Base-by-base conservation (phyloP, 306 rosid genomes). In the Rosa rugosa region DNA sequence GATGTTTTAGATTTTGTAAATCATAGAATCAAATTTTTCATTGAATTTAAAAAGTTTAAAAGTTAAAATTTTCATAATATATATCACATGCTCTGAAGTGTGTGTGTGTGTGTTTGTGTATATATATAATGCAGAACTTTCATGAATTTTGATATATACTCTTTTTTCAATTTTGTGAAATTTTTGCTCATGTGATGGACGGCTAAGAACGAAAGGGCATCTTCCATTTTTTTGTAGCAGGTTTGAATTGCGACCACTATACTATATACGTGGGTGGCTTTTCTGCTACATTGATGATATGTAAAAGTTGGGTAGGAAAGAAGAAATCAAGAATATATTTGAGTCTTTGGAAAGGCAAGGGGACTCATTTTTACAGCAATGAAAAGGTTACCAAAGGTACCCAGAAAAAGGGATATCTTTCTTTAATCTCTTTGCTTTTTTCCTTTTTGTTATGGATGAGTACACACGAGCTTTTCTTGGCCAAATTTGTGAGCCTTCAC, bases 401-500 rank as follows among this genome's bases (percentile, higher is more conserved):
- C 76, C 16, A 25, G 68, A 79, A 71, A 71, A 81, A 34, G 78
- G 77, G 75, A 25, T 41, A 65, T 71, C 41, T 27, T 54, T 69
- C 65, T 81, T 63, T 75, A 31, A 80, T 72, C 56, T 82, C 80
- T 53, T 65, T 54, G 50, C 72, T 64, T 72, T 73, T 76, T 73
- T 76, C 34, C 59, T 42, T 65, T 69, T 75, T 47, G 80, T 63
- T 75, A 77, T 86, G 83, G 85, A 71, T 77, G 75, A 74, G 84
- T 76, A 77, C 69, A 60, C 45, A 54, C 60, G 77, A 77, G 86
- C 88, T 84, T 85, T 87, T 83, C 74, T 74, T 75, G 82, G 77
- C 85, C 83, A 85, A 84, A 86, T 84, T 85, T 82, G 93, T 63
- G 90, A 88, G 79, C 86, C 83, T 84, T 88, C 92, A 87, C 93